Percentiles rank a stretch among this genome's conserved stretches.
Evolutionary conservation across 306 rosid species (phyloP).

Genomic region (Pterocarpus santalinus): DNA sequence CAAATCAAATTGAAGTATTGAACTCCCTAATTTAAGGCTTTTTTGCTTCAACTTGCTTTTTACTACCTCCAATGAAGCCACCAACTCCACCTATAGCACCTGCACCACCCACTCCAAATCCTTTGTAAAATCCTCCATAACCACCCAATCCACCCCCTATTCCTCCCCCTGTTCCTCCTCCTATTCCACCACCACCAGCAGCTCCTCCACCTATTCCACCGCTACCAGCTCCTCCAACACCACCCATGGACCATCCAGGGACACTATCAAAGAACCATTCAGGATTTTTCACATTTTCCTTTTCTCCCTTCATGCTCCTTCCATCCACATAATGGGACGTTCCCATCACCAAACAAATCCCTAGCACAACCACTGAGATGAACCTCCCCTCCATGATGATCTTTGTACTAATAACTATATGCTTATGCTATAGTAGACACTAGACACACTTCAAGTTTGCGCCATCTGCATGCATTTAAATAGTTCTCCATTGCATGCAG

Average conservation of each 20-base stretch:
- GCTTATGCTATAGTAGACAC: background rate
- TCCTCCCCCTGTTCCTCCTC: constrained; percentile 42
- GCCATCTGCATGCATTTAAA: constrained; percentile 47
- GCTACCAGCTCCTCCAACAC: constrained; percentile 23
- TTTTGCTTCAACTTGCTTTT: constrained; percentile 37
- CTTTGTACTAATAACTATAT: background rate
- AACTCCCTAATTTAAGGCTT: constrained; percentile 38
- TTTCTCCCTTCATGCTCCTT: constrained; percentile 50
- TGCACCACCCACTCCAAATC: constrained; percentile 47
- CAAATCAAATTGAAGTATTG: background rate
- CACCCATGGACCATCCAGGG: constrained; percentile 35
- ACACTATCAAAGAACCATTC: constrained; percentile 50
- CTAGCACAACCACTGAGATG: constrained; percentile 44
- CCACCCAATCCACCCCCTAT: constrained; percentile 46
- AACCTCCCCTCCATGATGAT: constrained; percentile 53
- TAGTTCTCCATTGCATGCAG: constrained; percentile 39
- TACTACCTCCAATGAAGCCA: constrained; percentile 15
- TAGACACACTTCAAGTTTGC: constrained; percentile 28
- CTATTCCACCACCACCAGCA: constrained; percentile 27
- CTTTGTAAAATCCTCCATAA: constrained; percentile 34
- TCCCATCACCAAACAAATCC: constrained; percentile 51
- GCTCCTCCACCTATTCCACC: constrained; percentile 7
- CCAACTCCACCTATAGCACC: constrained; percentile 48
- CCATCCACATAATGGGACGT: constrained; percentile 48
- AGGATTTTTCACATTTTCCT: constrained; percentile 57